These are phyloP conservation scores for Diaporthe sp. DNA, from an alignment of 2,329 filamentous ascomycete genomes.

Conservation along the genomic window DNA sequence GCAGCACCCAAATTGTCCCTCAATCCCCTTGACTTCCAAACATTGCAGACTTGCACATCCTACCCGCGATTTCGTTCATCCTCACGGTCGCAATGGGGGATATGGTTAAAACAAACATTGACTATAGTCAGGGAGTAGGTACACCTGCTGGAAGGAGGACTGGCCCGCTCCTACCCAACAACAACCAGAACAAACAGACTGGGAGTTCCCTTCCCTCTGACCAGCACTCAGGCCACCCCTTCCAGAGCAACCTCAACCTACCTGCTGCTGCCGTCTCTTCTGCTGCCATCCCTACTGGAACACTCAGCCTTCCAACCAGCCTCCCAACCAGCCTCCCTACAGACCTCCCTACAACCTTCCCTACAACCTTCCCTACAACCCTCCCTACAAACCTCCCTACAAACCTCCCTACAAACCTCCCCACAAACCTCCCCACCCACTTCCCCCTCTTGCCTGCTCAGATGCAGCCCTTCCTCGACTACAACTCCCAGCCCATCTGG, in stretches of 20 bases:
- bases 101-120: neutral
- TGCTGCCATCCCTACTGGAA: too few species aligned
- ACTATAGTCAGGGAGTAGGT: fast-evolving
- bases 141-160: neutral
- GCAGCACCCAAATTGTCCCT: too few species aligned
- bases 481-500: conserved; percentile 13
- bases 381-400: neutral
- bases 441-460: neutral
- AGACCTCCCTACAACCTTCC: too few species aligned
- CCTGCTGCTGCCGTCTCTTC: too few species aligned
- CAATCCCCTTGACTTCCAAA: neutral
- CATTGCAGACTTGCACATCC: neutral
- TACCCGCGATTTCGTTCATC: neutral
- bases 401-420: neutral
- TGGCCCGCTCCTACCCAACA: neutral
- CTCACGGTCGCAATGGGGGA: neutral
- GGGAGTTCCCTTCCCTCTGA: neutral
- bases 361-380: neutral
- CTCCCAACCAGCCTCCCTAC: too few species aligned
- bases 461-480: conserved; percentile 3
- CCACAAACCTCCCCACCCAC: neutral
- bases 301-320: too few species aligned
- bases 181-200: neutral
- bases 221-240: too few species aligned
- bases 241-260: too few species aligned